Conservation (phyloP, 2,329 filamentous ascomycete genomes). For the Verruconis gallopava region DNA sequence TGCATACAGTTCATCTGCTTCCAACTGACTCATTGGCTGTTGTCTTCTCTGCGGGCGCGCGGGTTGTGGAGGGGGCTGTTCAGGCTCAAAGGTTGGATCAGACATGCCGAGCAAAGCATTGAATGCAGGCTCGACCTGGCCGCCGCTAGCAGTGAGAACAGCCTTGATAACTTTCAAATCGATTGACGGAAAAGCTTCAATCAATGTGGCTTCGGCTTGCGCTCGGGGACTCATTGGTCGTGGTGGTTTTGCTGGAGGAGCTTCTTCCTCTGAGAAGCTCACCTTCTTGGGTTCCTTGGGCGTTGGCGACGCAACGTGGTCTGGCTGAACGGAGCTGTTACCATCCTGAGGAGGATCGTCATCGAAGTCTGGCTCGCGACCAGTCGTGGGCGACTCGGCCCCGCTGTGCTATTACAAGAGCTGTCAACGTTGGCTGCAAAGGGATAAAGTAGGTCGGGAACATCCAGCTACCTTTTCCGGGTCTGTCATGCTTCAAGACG, state of each 20-base stretch:
- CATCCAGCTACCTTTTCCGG: slow-evolving; percentile 6
- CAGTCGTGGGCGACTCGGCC: slow-evolving; percentile 24
- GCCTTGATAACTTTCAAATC: slow-evolving; percentile 74
- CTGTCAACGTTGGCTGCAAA: not conserved
- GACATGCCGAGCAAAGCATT: slow-evolving; percentile 75
- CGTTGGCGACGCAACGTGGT: slow-evolving; percentile 25
- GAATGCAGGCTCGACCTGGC: slow-evolving; percentile 84
- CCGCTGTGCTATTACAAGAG: slow-evolving; percentile 2
- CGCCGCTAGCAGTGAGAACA: slow-evolving; percentile 72
- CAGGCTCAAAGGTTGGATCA: slow-evolving; percentile 37
- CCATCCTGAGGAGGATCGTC: slow-evolving; percentile 47
- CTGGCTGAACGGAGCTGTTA: slow-evolving; percentile 17
- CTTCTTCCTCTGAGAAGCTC: slow-evolving; percentile 32
- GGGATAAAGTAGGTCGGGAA: not conserved
- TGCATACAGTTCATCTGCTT: slow-evolving; percentile 83
- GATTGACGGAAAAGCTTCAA: slow-evolving; percentile 83
- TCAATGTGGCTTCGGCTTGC: slow-evolving; percentile 76
- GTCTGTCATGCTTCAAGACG: slow-evolving; percentile 8
- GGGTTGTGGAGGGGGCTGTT: slow-evolving; percentile 48
- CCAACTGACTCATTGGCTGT: slow-evolving; percentile 63
- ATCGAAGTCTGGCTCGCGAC: slow-evolving; percentile 34
- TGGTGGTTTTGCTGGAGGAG: slow-evolving; percentile 67
- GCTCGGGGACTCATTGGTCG: slow-evolving; percentile 69
- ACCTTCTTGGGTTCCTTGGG: slow-evolving; percentile 31
- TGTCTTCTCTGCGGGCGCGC: slow-evolving; percentile 54